Percentiles rank a stretch among this genome's conserved stretches.
Evolutionary conservation across 345 rosid genomes (phyloP).

Genomic region (Eucalyptus melliodora): DNA sequence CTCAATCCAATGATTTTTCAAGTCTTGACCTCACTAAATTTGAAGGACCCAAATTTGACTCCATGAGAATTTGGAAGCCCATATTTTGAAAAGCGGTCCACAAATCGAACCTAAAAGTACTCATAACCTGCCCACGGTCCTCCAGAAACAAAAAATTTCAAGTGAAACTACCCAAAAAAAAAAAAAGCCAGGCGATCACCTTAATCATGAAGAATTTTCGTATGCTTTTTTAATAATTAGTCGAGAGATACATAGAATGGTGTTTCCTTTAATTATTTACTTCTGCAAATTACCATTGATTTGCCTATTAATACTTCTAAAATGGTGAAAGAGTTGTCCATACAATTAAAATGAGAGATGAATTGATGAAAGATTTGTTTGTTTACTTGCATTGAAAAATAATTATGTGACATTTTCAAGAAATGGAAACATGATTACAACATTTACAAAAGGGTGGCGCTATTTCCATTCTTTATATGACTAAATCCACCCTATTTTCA

Average conservation of each 20-base stretch:
- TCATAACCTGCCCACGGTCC: neutral
- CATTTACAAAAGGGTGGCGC: neutral
- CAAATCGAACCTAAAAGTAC: neutral
- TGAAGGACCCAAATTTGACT: neutral
- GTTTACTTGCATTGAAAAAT: neutral
- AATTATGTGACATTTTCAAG: neutral
- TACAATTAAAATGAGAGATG: neutral
- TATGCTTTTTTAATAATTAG: neutral
- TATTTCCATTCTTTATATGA: too few relatives aligned
- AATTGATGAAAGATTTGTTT: neutral
- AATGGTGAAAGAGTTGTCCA: neutral
- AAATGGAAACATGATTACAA: neutral
- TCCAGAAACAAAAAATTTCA: neutral
- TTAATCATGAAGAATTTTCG: neutral
- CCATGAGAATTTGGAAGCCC: neutral
- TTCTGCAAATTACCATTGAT: neutral
- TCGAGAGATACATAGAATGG: neutral
- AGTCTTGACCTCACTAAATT: neutral
- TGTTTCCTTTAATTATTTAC: neutral
- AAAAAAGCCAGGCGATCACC: neutral
- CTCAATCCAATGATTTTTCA: neutral
- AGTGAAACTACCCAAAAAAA: neutral
- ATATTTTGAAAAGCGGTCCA: neutral
- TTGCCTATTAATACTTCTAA: neutral
- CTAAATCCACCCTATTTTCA: too few relatives aligned